Conservation (phyloP, 352 stramenopile genomes). For the Globisporangium takayamanum region DNA sequence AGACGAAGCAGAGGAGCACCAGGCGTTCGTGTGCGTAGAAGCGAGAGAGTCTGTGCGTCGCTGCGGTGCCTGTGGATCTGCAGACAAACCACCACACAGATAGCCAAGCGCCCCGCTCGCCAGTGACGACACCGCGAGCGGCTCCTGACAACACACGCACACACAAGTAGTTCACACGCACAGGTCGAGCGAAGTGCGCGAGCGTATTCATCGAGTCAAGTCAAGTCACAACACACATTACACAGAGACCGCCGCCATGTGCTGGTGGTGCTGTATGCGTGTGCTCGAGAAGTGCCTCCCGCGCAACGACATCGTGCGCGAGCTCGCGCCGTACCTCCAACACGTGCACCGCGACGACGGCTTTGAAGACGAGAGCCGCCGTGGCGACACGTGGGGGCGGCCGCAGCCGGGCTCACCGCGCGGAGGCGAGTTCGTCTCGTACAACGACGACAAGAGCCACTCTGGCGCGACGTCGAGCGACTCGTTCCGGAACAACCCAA, state of each 20-base stretch:
- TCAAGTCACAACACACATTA: background rate
- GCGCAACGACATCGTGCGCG: conserved; percentile 83
- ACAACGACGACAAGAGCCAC: conserved; percentile 45
- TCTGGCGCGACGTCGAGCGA: conserved; percentile 47
- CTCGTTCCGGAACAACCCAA: conserved; percentile 49
- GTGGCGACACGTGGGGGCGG: conserved; percentile 41
- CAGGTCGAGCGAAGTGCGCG: too few species aligned
- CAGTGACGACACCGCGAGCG: too few species aligned
- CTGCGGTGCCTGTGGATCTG: too few species aligned
- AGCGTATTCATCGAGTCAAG: background rate
- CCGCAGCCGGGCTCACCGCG: conserved; percentile 24
- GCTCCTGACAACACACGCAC: too few species aligned
- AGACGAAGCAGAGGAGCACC: too few species aligned
- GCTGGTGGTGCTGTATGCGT: conserved; percentile 88
- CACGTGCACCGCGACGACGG: conserved; percentile 73
- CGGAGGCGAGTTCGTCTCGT: conserved; percentile 36
- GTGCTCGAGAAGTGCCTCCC: conserved; percentile 81
- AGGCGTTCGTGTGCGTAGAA: too few species aligned
- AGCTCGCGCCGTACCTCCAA: conserved; percentile 81
- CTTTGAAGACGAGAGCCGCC: conserved; percentile 47
- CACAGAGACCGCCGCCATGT: conserved; percentile 25
- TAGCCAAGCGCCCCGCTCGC: too few species aligned
- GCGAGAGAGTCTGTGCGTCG: too few species aligned
- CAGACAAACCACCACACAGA: too few species aligned
- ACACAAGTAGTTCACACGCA: too few species aligned